Evolutionary conservation across 2,329 filamentous ascomycete species (phyloP).

Genomic region (Botrytis medusae): DNA sequence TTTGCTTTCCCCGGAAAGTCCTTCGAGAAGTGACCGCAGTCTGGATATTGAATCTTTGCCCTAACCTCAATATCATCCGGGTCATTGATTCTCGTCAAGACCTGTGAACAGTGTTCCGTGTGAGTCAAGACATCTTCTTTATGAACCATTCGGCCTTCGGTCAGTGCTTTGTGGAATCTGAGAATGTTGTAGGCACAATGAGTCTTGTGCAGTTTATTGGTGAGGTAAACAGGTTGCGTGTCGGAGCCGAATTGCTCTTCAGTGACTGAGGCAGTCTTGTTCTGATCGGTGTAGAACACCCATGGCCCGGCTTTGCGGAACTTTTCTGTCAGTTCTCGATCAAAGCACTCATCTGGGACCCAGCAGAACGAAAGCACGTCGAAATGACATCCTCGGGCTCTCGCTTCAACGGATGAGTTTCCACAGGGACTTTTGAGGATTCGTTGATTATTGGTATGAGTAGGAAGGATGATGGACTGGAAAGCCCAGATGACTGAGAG

Average conservation of each 20-base stretch:
- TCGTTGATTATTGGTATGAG: background rate
- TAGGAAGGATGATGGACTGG: background rate
- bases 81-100: background rate
- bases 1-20: background rate
- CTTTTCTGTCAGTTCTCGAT: background rate
- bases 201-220: background rate
- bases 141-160: background rate
- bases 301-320: background rate
- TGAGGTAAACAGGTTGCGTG: background rate
- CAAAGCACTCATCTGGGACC: background rate
- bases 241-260: background rate
- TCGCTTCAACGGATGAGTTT: background rate
- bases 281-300: background rate
- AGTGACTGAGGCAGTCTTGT: background rate
- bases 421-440: background rate
- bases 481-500: background rate
- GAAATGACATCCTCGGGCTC: background rate
- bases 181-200: background rate
- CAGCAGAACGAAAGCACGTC: background rate
- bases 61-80: background rate
- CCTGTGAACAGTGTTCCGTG: background rate
- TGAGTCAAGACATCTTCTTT: background rate
- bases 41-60: background rate
- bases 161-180: background rate
- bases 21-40: background rate